phyloP scores from a whole-genome alignment of 805 yeast species.

The Candida piceae region DNA sequence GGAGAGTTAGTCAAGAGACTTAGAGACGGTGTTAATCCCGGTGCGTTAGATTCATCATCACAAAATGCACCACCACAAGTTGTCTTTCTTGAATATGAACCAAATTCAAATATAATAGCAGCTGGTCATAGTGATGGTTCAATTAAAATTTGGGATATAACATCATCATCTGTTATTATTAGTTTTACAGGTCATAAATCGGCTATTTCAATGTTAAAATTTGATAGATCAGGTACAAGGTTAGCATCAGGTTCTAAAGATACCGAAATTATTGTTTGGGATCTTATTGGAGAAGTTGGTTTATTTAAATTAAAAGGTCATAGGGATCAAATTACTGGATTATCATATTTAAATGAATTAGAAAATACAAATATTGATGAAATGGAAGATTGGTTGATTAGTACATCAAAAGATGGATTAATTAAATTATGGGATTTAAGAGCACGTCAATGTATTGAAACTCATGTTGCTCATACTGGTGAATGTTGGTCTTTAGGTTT shows the following conservation, averaged over 20 bases:
- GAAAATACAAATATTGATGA: slow-evolving; percentile 37
- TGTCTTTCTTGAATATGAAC: slow-evolving; percentile 54
- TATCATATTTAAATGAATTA: slow-evolving; percentile 41
- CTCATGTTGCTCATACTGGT: slow-evolving; percentile 88
- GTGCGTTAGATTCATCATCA: slow-evolving; percentile 63
- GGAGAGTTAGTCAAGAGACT: slow-evolving; percentile 61
- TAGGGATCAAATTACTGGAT: slow-evolving; percentile 80
- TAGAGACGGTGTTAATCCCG: slow-evolving; percentile 63
- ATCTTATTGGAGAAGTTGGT: slow-evolving; percentile 88
- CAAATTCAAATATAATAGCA: slow-evolving; percentile 65
- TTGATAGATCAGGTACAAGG: slow-evolving; percentile 80
- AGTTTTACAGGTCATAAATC: slow-evolving; percentile 90
- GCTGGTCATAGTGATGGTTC: slow-evolving; percentile 90
- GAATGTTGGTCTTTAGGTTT: slow-evolving; percentile 87
- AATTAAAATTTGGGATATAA: slow-evolving; percentile 85
- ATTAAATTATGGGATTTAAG: slow-evolving; percentile 91
- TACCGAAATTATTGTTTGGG: slow-evolving; percentile 86
- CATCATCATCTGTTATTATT: slow-evolving; percentile 71
- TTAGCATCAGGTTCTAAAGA: slow-evolving; percentile 85
- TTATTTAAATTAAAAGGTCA: slow-evolving; percentile 83
- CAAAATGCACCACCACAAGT: slow-evolving; percentile 62
- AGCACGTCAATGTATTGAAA: slow-evolving; percentile 85
- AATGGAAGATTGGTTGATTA: slow-evolving; percentile 66
- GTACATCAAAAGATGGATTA: slow-evolving; percentile 84
- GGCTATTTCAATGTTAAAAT: slow-evolving; percentile 61